These are phyloP conservation scores for Ceratopteris richardii DNA, from an alignment of 75 land plant species.

Conservation along the genomic window DNA sequence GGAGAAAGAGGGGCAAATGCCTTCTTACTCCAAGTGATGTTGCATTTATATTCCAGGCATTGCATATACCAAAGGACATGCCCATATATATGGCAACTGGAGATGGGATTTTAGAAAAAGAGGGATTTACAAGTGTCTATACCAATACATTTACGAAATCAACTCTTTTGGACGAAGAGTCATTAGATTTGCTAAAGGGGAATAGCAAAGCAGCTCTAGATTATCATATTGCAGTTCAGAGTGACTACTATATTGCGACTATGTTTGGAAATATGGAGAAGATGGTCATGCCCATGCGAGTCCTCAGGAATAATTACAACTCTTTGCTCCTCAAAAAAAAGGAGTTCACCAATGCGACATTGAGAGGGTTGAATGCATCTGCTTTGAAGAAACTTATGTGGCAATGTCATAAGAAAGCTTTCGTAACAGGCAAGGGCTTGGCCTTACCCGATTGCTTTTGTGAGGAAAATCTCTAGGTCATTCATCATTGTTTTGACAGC, in stretches of 20 bases:
- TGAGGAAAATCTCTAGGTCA: too few species aligned
- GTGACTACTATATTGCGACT: constrained; percentile 80
- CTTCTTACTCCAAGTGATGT: constrained; percentile 83
- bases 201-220: constrained; percentile 90
- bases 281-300: constrained; percentile 91
- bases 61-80: constrained; percentile 53
- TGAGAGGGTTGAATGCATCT: constrained; percentile 36
- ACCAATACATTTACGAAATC: constrained; percentile 54
- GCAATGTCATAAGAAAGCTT: constrained; percentile 45
- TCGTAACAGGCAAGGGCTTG: constrained; percentile 45
- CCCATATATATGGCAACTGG: constrained; percentile 81
- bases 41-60: constrained; percentile 59
- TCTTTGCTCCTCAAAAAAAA: constrained; percentile 59
- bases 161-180: constrained; percentile 38
- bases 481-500: too few species aligned
- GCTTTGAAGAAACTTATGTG: constrained; percentile 38
- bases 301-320: constrained; percentile 33
- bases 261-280: constrained; percentile 97
- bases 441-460: constrained; percentile 81
- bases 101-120: constrained; percentile 64
- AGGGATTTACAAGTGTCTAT: constrained; percentile 55
- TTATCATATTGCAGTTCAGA: constrained; percentile 71
- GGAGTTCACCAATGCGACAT: constrained; percentile 36
- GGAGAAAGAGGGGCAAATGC: constrained; percentile 89
- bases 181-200: constrained; percentile 52